Conservation (phyloP, 805 yeast genomes). For the Nakazawaea laoshanensis region DNA sequence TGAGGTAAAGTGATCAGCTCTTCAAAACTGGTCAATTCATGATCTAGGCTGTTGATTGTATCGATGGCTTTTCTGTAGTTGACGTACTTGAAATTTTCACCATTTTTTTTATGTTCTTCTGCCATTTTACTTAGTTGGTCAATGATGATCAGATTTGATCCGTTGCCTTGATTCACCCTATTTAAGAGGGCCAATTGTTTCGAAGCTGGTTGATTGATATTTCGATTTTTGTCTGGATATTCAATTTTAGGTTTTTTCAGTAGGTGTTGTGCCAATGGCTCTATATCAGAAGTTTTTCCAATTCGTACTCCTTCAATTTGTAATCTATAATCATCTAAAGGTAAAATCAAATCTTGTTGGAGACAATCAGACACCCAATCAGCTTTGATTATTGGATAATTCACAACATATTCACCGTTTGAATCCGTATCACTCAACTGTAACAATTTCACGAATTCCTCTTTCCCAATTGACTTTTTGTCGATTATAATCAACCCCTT, state of each 20-base stretch:
- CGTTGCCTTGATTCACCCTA: no score
- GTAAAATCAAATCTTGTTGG: background rate
- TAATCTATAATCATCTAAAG: background rate
- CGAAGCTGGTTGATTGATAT: conserved; percentile 9
- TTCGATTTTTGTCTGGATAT: background rate
- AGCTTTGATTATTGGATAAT: conserved; percentile 5
- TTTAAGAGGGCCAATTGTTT: conserved; percentile 24
- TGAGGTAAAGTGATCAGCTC: conserved; percentile 33
- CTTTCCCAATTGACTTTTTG: background rate
- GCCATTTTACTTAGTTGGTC: conserved; percentile 22
- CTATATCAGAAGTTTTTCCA: background rate
- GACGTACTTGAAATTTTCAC: conserved; percentile 27
- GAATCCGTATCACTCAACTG: background rate
- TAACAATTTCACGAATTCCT: background rate
- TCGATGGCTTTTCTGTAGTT: conserved; percentile 38
- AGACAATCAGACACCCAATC: conserved; percentile 4
- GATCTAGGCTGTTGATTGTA: conserved; percentile 19
- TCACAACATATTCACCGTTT: background rate
- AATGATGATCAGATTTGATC: no score
- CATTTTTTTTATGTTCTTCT: conserved; percentile 20
- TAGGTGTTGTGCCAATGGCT: background rate
- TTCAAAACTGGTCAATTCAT: conserved; percentile 22
- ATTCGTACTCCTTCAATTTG: background rate
- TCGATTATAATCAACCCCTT: conserved; percentile 1
- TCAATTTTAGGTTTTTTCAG: background rate